Conservation (phyloP, 164 flowering plant genomes). For the Kalanchoe fedtschenkoi region DNA sequence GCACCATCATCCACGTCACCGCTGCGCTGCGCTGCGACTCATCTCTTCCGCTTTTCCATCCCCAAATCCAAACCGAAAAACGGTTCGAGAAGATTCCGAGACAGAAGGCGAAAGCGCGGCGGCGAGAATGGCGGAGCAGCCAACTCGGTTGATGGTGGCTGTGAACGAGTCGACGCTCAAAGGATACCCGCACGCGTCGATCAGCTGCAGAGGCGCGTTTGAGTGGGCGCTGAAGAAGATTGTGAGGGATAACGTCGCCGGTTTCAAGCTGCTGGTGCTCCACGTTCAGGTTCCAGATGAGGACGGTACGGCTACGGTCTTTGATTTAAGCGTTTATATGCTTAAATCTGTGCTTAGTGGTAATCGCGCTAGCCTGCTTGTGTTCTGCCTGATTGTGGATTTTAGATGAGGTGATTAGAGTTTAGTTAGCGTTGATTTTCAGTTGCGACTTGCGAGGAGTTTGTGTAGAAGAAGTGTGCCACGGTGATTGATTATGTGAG, state of each 20-base stretch:
- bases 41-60: background rate
- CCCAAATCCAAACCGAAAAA: background rate
- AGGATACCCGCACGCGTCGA: constrained; percentile 84
- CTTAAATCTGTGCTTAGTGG: background rate
- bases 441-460: background rate
- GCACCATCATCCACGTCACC: background rate
- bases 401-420: too few relatives aligned
- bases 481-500: too few relatives aligned
- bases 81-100: constrained; percentile 9
- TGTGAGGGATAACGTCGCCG: constrained; percentile 53
- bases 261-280: constrained; percentile 75
- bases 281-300: constrained; percentile 92
- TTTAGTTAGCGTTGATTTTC: too few relatives aligned
- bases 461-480: background rate
- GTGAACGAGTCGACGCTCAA: constrained; percentile 85
- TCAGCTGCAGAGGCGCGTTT: constrained; percentile 80
- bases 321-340: constrained; percentile 4
- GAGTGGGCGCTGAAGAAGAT: constrained; percentile 86
- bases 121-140: constrained; percentile 24
- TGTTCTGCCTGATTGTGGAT: background rate
- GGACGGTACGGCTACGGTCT: constrained; percentile 50
- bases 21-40: too few relatives aligned
- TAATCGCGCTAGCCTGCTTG: background rate
- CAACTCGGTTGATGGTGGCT: constrained; percentile 70
- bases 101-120: constrained; percentile 7